Base-by-base conservation (phyloP, 2,329 filamentous ascomycete species). In the Rutstroemia sydowiana region DNA sequence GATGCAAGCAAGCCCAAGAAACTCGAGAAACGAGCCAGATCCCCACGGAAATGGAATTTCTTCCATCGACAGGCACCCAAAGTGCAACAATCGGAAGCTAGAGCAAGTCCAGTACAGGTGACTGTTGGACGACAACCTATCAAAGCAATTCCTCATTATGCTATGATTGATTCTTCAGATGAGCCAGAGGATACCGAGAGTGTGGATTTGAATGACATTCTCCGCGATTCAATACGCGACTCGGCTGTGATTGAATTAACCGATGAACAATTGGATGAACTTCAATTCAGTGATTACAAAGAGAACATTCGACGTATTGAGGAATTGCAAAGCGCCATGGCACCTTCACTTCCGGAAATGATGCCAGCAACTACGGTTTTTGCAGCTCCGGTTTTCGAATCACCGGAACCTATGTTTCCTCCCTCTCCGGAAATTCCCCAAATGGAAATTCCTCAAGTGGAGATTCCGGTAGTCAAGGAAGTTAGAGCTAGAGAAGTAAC, bases 81-180 rank as follows among this genome's bases (percentile, higher is more conserved):
- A n/a, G n/a, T n/a, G 4, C n/a, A 48, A n/a, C 59, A 62, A 45
- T 23, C 41, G 1, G 46, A 62, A 18, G 37, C 41, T 2, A 53
- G 78, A n/a, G 63, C 73, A 0, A 73, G 75, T 2, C 43, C 44
- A 20, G 71, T 76, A 1, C 71, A 76, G n/a, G 72, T 75, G 40
- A 62, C 69, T 13, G 70, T 75, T 0, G 71, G 73, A 49, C 73
- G 71, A 50, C 39, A 59, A 9, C 45, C 55, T 39, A 46, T 52
- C 13, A 81, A 79, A 54, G 69, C 76, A 0, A 66, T 80, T 6
- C 74, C 81, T 1, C 82, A 79, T 58, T 84, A 84, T 60, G 74
- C 80, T 7, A 78, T 83, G 64, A 74, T 84, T 63, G 79, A 84
- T 60, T 75, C 74, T 2, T 75, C 78, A 0, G 79, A 82, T 56